These are phyloP conservation scores for Helichrysum umbraculigerum DNA, from an alignment of 129 eudicot species.

Conservation along the genomic window DNA sequence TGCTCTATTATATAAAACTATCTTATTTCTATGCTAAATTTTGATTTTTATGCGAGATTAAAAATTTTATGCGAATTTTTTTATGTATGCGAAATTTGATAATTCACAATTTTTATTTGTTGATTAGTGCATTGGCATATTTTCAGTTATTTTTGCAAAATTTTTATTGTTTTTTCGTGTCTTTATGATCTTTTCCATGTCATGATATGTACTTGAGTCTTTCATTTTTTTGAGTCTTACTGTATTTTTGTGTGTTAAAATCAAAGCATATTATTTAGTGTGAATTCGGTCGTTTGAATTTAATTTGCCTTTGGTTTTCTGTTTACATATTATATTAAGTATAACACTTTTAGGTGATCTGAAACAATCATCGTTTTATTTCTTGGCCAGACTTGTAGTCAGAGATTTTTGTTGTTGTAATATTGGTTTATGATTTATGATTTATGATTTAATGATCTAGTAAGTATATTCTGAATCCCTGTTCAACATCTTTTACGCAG, in stretches of 20 bases:
- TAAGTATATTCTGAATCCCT: constrained; percentile 1
- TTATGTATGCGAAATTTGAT: not conserved
- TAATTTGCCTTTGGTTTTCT: not conserved
- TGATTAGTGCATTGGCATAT: constrained; percentile 10
- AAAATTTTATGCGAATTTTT: too few species aligned
- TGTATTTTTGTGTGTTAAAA: too few species aligned
- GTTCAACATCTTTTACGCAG: constrained; percentile 37
- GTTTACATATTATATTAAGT: not conserved
- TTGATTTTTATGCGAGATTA: too few species aligned
- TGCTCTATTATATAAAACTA: not conserved
- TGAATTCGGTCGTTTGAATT: not conserved
- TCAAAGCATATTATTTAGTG: not conserved
- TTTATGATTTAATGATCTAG: constrained; percentile 2
- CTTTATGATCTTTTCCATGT: constrained; percentile 1
- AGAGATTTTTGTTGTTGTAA: too few species aligned
- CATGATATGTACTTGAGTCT: not conserved
- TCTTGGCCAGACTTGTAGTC: not conserved
- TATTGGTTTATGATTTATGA: not conserved
- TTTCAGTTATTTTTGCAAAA: not conserved
- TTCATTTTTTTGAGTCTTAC: not conserved
- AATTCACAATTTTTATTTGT: not conserved
- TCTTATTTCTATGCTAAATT: not conserved
- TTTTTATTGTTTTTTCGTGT: constrained; percentile 7
- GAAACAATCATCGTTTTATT: too few species aligned
- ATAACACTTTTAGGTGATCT: not conserved